phyloP scores from a whole-genome alignment of 495 filamentous ascomycete species.

The Penicillium fimorum region DNA sequence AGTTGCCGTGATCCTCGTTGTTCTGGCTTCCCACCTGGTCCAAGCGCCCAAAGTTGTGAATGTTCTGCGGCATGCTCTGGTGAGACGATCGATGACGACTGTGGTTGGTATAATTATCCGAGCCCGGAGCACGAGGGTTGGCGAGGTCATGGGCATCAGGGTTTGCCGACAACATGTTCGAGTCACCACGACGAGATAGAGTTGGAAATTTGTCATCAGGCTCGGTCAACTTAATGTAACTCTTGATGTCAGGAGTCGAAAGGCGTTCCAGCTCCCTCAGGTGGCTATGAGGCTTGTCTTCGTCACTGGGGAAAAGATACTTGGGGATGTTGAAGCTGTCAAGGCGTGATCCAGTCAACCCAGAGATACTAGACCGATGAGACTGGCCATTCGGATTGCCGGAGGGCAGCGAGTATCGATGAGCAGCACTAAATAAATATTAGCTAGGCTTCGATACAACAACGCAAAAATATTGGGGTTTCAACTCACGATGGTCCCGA shows the following conservation, averaged over 20 bases:
- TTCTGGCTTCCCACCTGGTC: constrained; percentile 30
- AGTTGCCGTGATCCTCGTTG: constrained; percentile 21
- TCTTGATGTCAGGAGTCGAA: constrained; percentile 63
- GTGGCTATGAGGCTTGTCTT: constrained; percentile 49
- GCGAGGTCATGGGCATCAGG: constrained; percentile 81
- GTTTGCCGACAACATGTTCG: constrained; percentile 72
- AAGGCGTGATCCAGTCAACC: constrained; percentile 49
- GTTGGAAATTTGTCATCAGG: constrained; percentile 83
- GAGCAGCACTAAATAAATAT: constrained; percentile 50
- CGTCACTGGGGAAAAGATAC: constrained; percentile 83
- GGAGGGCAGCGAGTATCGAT: constrained; percentile 89
- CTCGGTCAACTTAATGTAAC: constrained; percentile 68
- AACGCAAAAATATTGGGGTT: not conserved
- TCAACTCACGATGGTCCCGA: constrained; percentile 42
- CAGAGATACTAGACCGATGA: constrained; percentile 48
- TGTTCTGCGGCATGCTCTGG: constrained; percentile 73
- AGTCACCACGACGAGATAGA: constrained; percentile 66
- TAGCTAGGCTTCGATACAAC: constrained; percentile 10
- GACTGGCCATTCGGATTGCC: constrained; percentile 57
- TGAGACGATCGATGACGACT: constrained; percentile 75
- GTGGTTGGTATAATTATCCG: constrained; percentile 64
- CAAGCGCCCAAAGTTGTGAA: constrained; percentile 39
- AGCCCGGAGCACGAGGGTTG: constrained; percentile 62
- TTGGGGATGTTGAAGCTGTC: constrained; percentile 74
- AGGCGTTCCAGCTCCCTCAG: constrained; percentile 50